These are phyloP conservation scores for Colletotrichum camelliae DNA, from an alignment of 2,329 filamentous ascomycete genomes.

Conservation along the genomic window DNA sequence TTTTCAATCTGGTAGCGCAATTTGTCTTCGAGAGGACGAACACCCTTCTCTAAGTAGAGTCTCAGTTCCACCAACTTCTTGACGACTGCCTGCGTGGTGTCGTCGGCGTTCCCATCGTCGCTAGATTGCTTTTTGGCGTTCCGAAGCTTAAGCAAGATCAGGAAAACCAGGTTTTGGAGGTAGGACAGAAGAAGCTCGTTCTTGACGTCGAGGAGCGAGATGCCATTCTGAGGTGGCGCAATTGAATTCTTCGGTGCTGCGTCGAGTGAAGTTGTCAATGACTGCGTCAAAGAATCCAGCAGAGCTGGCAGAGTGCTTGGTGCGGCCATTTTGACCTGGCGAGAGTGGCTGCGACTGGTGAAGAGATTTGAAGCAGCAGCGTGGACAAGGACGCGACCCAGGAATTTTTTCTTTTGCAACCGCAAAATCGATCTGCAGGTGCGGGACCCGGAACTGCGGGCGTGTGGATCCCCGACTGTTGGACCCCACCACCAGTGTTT, in stretches of 20 bases:
- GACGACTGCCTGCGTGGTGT: slow-evolving; percentile 71
- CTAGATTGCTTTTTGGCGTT: slow-evolving; percentile 44
- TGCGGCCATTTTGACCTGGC: slow-evolving; percentile 47
- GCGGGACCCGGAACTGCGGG: background rate
- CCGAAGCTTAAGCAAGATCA: slow-evolving; percentile 82
- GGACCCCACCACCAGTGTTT: background rate
- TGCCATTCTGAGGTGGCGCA: slow-evolving; percentile 80
- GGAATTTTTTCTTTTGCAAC: slow-evolving; percentile 10
- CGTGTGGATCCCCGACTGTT: background rate
- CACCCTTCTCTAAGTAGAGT: slow-evolving; percentile 92
- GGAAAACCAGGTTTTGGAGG: slow-evolving; percentile 89
- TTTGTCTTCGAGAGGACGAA: slow-evolving; percentile 86
- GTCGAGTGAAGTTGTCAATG: slow-evolving; percentile 68
- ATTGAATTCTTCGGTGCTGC: slow-evolving; percentile 70
- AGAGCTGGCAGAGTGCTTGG: slow-evolving; percentile 54
- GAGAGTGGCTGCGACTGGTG: background rate
- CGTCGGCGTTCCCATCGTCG: slow-evolving; percentile 35
- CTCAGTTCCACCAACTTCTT: slow-evolving; percentile 89
- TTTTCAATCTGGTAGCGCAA: slow-evolving; percentile 97
- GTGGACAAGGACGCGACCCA: background rate
- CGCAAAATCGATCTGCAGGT: slow-evolving; percentile 11
- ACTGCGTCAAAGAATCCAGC: slow-evolving; percentile 61
- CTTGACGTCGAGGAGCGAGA: slow-evolving; percentile 93
- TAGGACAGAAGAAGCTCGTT: slow-evolving; percentile 98
- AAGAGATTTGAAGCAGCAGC: background rate